Evolutionary conservation across 106 monocot species (phyloP), one percentile per base, ranked within the genome.

Genomic region (Xerophyta viscosa): DNA sequence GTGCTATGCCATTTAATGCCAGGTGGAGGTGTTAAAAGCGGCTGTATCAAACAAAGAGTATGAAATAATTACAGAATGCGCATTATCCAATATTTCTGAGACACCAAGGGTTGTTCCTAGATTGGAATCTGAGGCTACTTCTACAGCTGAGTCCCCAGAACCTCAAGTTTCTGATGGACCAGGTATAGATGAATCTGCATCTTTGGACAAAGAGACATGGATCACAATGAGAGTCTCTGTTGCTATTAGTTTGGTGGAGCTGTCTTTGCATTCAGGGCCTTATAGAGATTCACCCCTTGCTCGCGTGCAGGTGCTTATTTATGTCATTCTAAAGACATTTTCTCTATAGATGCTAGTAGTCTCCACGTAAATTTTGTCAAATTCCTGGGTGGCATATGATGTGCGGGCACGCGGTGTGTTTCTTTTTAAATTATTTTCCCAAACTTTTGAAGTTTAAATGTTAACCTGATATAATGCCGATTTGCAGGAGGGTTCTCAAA

Each of bases 61-160:
- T 54, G 74, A 89, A 61, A 79, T 90, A 68, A 86, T 90, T 54
- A 86, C 89, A 25, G 98, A 90, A 66, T 98, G 98, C 58, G 72
- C 86, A 28, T 21, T 56, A 56, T 82, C 98, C 23, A 98, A 98
- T 63, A 71, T 90, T 31, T 82, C 98, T 27, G 98, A 98, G 74
- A 71, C 85, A 49, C 79, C 89, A 66, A 68, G 56, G 60, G 20
- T 50, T 17, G 64, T 90, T 17, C 82, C 90, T 63, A 3, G 73
- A 31, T 68, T 98, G 47, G 68, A 64, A 17, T 58, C 70, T 29
- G 68, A 33, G 26, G 41, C 47, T 73, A 29, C 44, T 52, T 58
- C 79, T 37, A 46, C 66, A 27, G 44, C 42, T 46, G 46, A 24
- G 29, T 46, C 62, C 23, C 11, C 42, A 63, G 64, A 52, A 36